Conservation (phyloP, 768 basidiomycete genomes). For the Boletus fagicola region DNA sequence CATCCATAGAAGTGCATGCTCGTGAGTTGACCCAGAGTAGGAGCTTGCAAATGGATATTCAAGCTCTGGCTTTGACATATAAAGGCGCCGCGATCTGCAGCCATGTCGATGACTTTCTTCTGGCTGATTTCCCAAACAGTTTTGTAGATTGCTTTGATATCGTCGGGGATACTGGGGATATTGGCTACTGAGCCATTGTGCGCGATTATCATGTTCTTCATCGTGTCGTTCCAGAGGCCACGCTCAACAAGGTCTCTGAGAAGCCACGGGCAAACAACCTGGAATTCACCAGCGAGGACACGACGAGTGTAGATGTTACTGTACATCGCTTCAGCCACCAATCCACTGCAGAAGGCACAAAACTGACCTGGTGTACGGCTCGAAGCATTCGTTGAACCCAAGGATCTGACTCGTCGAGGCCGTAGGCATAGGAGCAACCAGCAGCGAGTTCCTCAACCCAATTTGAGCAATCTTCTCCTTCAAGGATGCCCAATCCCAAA, state of each 20-base stretch:
- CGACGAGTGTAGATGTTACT: slow-evolving; percentile 99
- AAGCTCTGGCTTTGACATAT: slow-evolving; percentile 96
- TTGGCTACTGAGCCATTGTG: slow-evolving; percentile 88
- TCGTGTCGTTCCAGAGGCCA: slow-evolving; percentile 94
- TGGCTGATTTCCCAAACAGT: slow-evolving; percentile 99
- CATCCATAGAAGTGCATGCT: slow-evolving; percentile 99
- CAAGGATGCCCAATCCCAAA: slow-evolving; percentile 93
- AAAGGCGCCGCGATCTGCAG: slow-evolving; percentile 98
- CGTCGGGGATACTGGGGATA: slow-evolving; percentile 83
- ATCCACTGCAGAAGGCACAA: background rate
- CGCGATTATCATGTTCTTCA: slow-evolving; percentile 99
- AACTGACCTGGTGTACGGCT: slow-evolving; percentile 89
- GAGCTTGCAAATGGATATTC: slow-evolving; percentile 89
- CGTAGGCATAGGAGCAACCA: slow-evolving; percentile 98
- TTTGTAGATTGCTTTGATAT: slow-evolving; percentile 98
- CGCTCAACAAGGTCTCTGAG: slow-evolving; percentile 96
- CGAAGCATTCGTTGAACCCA: slow-evolving; percentile 98
- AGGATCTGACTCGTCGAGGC: slow-evolving; percentile 98
- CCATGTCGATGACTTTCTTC: slow-evolving; percentile 96
- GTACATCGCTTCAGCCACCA: slow-evolving; percentile 9
- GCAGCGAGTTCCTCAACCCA: slow-evolving; percentile 87
- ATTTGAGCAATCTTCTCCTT: slow-evolving; percentile 81
- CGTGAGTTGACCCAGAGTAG: slow-evolving; percentile 88
- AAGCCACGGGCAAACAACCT: slow-evolving; percentile 98
- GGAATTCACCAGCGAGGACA: slow-evolving; percentile 99